A percentile compares a stretch with the other conserved stretches of the same genome.
Conservation (phyloP, 768 basidiomycete genomes). For the Boletus reticuloceps region DNA sequence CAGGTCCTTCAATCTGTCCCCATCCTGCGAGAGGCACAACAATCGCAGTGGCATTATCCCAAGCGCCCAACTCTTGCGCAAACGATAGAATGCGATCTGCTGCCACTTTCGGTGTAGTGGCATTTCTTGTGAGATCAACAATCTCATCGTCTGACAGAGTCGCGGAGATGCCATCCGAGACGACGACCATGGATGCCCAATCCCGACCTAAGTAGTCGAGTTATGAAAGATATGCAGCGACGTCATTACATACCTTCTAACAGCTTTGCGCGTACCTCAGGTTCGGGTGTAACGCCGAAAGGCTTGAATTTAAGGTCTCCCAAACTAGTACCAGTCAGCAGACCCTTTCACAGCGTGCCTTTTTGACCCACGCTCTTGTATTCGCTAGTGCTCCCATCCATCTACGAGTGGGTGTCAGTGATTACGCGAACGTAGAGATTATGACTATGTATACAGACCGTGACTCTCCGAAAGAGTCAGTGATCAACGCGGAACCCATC, state of each 20-base stretch:
- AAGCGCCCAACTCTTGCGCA: slow-evolving; percentile 77
- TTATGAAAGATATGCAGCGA: neutral
- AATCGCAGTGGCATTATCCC: slow-evolving; percentile 90
- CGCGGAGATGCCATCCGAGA: slow-evolving; percentile 94
- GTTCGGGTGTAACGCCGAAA: slow-evolving; percentile 91
- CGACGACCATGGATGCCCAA: slow-evolving; percentile 83
- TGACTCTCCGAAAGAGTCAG: slow-evolving; percentile 93
- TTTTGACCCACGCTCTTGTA: slow-evolving; percentile 68
- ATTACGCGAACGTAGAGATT: neutral
- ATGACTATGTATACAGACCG: slow-evolving; percentile 44
- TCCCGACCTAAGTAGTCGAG: slow-evolving; percentile 54
- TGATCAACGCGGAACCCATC: slow-evolving; percentile 87
- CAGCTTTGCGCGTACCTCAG: slow-evolving; percentile 76
- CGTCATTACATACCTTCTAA: slow-evolving; percentile 55
- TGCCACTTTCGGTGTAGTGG: slow-evolving; percentile 71
- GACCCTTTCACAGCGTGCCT: neutral
- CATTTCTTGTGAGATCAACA: slow-evolving; percentile 78
- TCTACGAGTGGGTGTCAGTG: slow-evolving; percentile 35
- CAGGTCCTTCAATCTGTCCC: slow-evolving; percentile 77
- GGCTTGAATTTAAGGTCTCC: slow-evolving; percentile 89
- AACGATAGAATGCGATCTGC: slow-evolving; percentile 82
- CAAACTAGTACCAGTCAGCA: slow-evolving; percentile 46
- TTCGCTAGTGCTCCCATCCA: slow-evolving; percentile 97
- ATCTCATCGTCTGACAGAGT: slow-evolving; percentile 93
- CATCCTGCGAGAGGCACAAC: slow-evolving; percentile 93